Evolutionary conservation across 1,284 basidiomycete species (phyloP).

Genomic region (Tremellales sp.): DNA sequence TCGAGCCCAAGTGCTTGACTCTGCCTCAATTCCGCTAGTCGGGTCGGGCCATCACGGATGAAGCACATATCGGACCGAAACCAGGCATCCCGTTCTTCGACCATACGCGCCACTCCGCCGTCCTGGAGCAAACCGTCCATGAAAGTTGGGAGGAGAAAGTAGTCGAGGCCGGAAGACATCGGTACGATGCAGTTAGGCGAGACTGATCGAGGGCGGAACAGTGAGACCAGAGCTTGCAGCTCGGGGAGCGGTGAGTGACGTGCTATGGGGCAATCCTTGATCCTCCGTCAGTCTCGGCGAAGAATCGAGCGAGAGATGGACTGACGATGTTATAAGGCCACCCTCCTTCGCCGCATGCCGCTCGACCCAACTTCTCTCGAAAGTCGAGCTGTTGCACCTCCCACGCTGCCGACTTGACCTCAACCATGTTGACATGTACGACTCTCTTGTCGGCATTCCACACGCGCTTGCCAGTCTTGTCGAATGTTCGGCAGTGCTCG

Average conservation of each 20-base stretch:
- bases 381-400: constrained; percentile 30
- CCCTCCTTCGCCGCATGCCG: constrained; percentile 22
- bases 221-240: constrained; percentile 66
- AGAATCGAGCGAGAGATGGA: background rate
- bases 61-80: background rate
- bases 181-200: constrained; percentile 75
- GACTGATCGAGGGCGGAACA: constrained; percentile 69
- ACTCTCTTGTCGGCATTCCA: constrained; percentile 28
- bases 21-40: background rate
- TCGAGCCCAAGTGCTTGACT: background rate
- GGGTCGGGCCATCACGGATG: background rate
- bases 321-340: constrained; percentile 44
- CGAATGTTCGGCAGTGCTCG: constrained; percentile 34
- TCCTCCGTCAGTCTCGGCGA: background rate
- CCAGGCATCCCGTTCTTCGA: constrained; percentile 18
- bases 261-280: constrained; percentile 71
- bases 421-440: constrained; percentile 41
- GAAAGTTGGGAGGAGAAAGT: constrained; percentile 62
- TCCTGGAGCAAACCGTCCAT: constrained; percentile 57
- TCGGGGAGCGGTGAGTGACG: constrained; percentile 84
- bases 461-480: constrained; percentile 7
- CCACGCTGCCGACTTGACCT: constrained; percentile 55
- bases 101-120: constrained; percentile 33
- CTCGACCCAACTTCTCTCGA: constrained; percentile 15
- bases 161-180: constrained; percentile 61